These are phyloP conservation scores for Xylaria longipes DNA, from an alignment of 495 filamentous ascomycete species.

Conservation along the genomic window DNA sequence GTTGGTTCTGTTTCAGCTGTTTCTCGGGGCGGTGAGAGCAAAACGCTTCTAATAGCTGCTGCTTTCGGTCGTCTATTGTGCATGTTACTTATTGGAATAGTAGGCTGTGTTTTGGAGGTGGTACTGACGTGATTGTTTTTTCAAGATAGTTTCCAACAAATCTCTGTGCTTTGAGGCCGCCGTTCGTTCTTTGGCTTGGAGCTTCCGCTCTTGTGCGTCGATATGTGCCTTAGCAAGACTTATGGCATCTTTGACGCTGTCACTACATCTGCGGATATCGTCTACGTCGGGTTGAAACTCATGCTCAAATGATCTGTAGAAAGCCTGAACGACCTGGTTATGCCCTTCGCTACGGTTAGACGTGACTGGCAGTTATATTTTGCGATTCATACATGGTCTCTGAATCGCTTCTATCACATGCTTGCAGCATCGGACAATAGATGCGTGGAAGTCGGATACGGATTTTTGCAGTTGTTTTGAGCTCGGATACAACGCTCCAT, in stretches of 20 bases:
- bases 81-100: background rate
- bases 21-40: conserved; percentile 18
- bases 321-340: background rate
- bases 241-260: conserved; percentile 30
- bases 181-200: background rate
- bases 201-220: background rate
- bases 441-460: background rate
- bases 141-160: background rate
- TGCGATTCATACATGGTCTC: background rate
- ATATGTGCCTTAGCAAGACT: background rate
- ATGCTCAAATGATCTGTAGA: conserved; percentile 32
- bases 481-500: background rate
- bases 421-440: background rate
- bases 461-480: background rate
- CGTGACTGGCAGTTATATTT: background rate
- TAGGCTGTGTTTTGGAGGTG: background rate
- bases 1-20: conserved; percentile 30
- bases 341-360: background rate
- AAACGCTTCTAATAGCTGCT: background rate
- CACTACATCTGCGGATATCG: conserved; percentile 29
- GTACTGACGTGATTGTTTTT: background rate
- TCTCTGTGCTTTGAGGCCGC: background rate
- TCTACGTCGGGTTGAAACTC: conserved; percentile 32
- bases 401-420: background rate
- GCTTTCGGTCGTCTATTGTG: background rate